Evolutionary conservation across 2,329 filamentous ascomycete species (phyloP).

Genomic region (Epichloe coenophiala): DNA sequence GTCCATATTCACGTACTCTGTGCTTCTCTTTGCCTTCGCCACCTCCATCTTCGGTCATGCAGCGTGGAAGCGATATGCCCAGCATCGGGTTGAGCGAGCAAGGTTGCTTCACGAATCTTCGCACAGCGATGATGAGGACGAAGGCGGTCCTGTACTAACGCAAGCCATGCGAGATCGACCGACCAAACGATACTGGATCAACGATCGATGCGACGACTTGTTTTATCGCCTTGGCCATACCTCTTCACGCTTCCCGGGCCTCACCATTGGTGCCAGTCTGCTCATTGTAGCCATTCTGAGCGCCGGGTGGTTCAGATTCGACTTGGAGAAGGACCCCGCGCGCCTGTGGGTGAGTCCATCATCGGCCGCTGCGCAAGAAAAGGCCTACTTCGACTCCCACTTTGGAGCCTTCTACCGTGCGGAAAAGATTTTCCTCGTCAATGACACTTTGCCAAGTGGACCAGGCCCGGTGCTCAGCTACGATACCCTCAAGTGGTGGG

Average conservation of each 20-base stretch:
- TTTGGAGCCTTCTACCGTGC: constrained; percentile 95
- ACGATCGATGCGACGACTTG: constrained; percentile 64
- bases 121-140: constrained; percentile 85
- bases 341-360: constrained; percentile 93
- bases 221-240: constrained; percentile 71
- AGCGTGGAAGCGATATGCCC: constrained; percentile 59
- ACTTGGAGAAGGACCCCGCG: constrained; percentile 83
- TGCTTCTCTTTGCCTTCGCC: constrained; percentile 56
- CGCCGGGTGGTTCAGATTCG: constrained; percentile 75
- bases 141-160: constrained; percentile 64
- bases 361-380: constrained; percentile 81
- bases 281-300: constrained; percentile 66
- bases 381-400: constrained; percentile 80
- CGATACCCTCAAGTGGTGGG: constrained; percentile 88
- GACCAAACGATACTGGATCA: constrained; percentile 67
- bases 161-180: constrained; percentile 67
- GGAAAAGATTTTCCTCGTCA: constrained; percentile 87
- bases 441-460: constrained; percentile 54
- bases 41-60: constrained; percentile 59
- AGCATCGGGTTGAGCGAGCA: constrained; percentile 68
- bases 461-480: constrained; percentile 72
- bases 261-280: constrained; percentile 69
- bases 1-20: constrained; percentile 73
- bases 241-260: constrained; percentile 70
- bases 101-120: constrained; percentile 73